Evolutionary conservation across 2,329 filamentous ascomycete species (phyloP).

Genomic region (Emmonsiellopsis sp.): DNA sequence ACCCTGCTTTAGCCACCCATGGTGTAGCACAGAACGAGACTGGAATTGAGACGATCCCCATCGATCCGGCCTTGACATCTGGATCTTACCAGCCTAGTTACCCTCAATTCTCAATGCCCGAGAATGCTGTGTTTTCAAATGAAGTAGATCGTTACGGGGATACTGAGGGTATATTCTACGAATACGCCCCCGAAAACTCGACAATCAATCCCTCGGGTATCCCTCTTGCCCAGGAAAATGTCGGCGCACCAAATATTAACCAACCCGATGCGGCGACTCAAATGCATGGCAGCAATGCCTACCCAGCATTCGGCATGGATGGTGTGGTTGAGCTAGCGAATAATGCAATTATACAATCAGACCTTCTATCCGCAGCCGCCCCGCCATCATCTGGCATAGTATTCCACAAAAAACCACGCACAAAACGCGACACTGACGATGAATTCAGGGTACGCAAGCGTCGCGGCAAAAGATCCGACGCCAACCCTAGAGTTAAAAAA

Average conservation of each 20-base stretch:
- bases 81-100: constrained; percentile 1
- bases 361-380: neutral
- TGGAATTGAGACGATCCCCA: constrained; percentile 26
- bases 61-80: constrained; percentile 33
- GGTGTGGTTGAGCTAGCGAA: neutral
- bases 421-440: neutral
- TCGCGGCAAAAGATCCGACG: neutral
- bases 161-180: constrained; percentile 27
- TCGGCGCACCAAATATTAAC: neutral
- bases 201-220: constrained; percentile 2
- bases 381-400: too few relatives aligned
- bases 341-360: neutral
- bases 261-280: neutral
- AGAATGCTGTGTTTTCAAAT: constrained; percentile 20
- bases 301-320: neutral
- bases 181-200: constrained; percentile 19
- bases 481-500: neutral
- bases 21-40: constrained; percentile 3
- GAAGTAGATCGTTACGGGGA: constrained; percentile 22
- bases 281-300: neutral
- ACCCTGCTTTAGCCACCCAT: constrained; percentile 3
- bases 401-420: too few relatives aligned
- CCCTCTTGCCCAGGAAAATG: neutral
- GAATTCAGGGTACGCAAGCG: neutral
- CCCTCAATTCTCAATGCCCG: constrained; percentile 18